These are phyloP conservation scores for Lentinus tigrinus DNA, from an alignment of 768 basidiomycete genomes.

Conservation along the genomic window DNA sequence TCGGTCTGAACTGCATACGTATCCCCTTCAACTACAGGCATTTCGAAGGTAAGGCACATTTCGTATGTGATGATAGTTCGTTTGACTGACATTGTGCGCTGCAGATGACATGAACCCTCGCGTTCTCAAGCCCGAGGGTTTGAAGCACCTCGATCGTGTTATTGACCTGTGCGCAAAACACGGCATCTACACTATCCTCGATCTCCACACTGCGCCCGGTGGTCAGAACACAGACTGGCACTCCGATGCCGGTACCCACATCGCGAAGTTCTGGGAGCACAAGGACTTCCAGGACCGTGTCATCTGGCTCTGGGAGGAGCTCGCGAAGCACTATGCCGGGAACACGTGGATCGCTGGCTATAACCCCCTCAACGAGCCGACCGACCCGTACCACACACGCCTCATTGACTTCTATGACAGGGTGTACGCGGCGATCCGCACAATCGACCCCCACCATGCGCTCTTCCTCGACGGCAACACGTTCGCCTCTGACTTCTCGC, in stretches of 20 bases:
- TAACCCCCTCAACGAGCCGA: constrained; percentile 84
- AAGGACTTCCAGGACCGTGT: constrained; percentile 81
- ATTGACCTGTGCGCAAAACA: constrained; percentile 72
- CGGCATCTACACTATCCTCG: constrained; percentile 79
- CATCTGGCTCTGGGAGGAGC: constrained; percentile 73
- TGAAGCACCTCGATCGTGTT: constrained; percentile 83
- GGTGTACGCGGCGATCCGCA: constrained; percentile 68
- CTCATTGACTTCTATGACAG: constrained; percentile 68
- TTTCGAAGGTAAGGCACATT: constrained; percentile 50
- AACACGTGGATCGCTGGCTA: constrained; percentile 75
- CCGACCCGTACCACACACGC: constrained; percentile 65
- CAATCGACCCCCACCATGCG: constrained; percentile 65
- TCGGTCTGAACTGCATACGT: constrained; percentile 80
- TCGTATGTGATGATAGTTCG: not conserved
- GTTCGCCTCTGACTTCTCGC: constrained; percentile 76
- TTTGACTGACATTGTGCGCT: constrained; percentile 13
- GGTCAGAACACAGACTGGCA: constrained; percentile 83
- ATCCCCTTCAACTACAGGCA: constrained; percentile 74
- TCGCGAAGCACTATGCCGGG: constrained; percentile 62
- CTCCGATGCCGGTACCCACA: constrained; percentile 65
- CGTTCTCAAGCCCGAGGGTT: constrained; percentile 69
- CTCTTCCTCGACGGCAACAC: constrained; percentile 87
- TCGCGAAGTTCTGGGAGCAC: constrained; percentile 77
- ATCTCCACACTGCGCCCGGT: constrained; percentile 73
- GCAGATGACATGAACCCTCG: constrained; percentile 76